Conservation (phyloP, 2,329 filamentous ascomycete genomes). For the Penicillium hordei region DNA sequence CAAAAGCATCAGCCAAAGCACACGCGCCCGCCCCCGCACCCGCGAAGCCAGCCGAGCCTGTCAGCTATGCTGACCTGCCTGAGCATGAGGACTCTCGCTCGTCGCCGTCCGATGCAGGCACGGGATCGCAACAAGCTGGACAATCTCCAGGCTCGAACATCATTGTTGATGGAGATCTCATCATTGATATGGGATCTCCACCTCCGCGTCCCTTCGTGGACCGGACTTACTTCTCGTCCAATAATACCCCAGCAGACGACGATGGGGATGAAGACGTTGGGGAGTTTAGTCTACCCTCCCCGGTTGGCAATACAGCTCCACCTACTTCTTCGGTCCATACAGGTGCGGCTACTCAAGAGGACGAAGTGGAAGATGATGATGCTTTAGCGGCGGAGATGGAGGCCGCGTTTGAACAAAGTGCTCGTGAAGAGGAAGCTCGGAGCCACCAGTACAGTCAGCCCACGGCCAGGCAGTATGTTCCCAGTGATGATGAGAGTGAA, state of each 20-base stretch:
- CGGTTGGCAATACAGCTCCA: constrained; percentile 28
- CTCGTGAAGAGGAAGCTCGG: constrained; percentile 44
- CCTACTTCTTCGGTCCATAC: constrained; percentile 13
- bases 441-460: constrained; percentile 33
- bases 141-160: constrained; percentile 45
- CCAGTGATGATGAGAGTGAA: constrained; percentile 60
- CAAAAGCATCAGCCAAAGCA: constrained; percentile 24
- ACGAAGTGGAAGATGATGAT: constrained; percentile 48
- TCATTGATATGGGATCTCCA: constrained; percentile 51
- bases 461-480: constrained; percentile 32
- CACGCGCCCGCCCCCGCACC: constrained; percentile 8
- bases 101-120: constrained; percentile 35
- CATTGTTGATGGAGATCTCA: constrained; percentile 48
- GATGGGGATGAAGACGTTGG: constrained; percentile 45
- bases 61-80: constrained; percentile 27
- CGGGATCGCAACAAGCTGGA: constrained; percentile 32
- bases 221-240: constrained; percentile 44
- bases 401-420: constrained; percentile 51
- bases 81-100: constrained; percentile 30
- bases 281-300: constrained; percentile 40
- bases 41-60: constrained; percentile 19
- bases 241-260: constrained; percentile 40
- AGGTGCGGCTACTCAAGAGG: constrained; percentile 31
- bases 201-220: constrained; percentile 44
- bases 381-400: constrained; percentile 60